Percentiles rank a stretch among this genome's conserved stretches.
Evolutionary conservation across 768 basidiomycete species (phyloP).

Genomic region (Auricularia auricula-judae): DNA sequence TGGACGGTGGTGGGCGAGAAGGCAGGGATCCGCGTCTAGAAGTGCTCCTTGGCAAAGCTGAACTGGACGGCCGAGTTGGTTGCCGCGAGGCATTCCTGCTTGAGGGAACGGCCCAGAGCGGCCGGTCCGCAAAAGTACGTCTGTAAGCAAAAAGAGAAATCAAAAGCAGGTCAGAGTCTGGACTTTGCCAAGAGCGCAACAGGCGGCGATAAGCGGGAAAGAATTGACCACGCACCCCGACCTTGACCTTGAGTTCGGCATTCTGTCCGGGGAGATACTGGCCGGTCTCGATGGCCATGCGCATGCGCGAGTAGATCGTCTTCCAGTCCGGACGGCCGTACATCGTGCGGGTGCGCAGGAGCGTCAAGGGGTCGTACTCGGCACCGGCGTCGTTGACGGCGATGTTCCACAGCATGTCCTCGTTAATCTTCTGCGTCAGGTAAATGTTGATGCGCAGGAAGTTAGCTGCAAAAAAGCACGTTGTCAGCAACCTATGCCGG

Average conservation of each 20-base stretch:
- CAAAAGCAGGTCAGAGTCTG: not conserved
- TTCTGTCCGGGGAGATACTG: constrained; percentile 72
- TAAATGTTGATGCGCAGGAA: constrained; percentile 90
- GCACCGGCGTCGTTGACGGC: constrained; percentile 78
- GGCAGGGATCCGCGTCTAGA: not conserved
- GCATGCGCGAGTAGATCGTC: constrained; percentile 63
- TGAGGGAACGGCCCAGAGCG: constrained; percentile 63
- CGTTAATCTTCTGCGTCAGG: constrained; percentile 73
- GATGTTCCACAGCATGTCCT: constrained; percentile 89
- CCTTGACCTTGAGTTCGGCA: constrained; percentile 69
- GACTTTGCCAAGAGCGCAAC: constrained; percentile 3
- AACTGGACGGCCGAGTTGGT: constrained; percentile 53
- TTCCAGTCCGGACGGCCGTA: constrained; percentile 91
- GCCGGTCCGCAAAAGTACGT: constrained; percentile 87
- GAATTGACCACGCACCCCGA: constrained; percentile 47
- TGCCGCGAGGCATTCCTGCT: constrained; percentile 51
- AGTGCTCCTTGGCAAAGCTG: constrained; percentile 62
- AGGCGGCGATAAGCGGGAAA: constrained; percentile 1
- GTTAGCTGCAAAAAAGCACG: constrained; percentile 44
- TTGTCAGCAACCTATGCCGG: constrained; percentile 9
- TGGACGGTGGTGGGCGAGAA: no score
- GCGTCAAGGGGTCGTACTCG: constrained; percentile 80
- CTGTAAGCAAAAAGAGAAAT: constrained; percentile 20
- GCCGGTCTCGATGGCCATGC: constrained; percentile 68
- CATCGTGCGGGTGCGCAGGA: constrained; percentile 79